Evolutionary conservation across 1,139 yeast species (phyloP).

Genomic region (Lodderomyces metapsilosis): DNA sequence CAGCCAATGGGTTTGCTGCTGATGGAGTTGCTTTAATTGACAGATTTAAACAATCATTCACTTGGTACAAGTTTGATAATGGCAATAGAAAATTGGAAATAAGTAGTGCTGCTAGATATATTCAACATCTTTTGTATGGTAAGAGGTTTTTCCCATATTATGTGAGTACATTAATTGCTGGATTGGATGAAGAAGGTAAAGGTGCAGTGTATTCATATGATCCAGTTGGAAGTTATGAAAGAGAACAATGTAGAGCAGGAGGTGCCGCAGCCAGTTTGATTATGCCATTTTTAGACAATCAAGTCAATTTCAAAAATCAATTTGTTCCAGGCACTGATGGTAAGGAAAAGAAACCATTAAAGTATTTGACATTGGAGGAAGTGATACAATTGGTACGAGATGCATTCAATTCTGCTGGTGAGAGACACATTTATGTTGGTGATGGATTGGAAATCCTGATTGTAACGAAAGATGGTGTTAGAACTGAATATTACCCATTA

Average conservation of each 20-base stretch:
- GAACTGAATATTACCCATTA: conserved; percentile 77
- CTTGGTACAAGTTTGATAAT: conserved; percentile 94
- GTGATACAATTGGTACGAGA: conserved; percentile 85
- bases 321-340: conserved; percentile 76
- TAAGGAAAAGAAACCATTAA: conserved; percentile 55
- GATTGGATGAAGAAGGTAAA: conserved; percentile 89
- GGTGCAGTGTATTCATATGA: conserved; percentile 96
- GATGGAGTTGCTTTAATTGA: conserved; percentile 87
- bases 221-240: conserved; percentile 96
- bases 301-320: conserved; percentile 93
- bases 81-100: conserved; percentile 65
- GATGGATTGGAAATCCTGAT: conserved; percentile 89
- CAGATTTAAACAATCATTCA: conserved; percentile 70
- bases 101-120: conserved; percentile 81
- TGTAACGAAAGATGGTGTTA: conserved; percentile 90
- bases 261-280: conserved; percentile 96
- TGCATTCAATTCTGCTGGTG: conserved; percentile 94
- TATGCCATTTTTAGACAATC: conserved; percentile 97
- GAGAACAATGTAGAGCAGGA: conserved; percentile 97
- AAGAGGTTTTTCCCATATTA: conserved; percentile 97
- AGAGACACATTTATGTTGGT: conserved; percentile 97
- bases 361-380: conserved; percentile 74
- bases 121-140: conserved; percentile 87
- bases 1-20: conserved; percentile 96
- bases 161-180: conserved; percentile 92